Evolutionary conservation across 169 alveolate species (phyloP).

Genomic region (Plasmodium relictum): DNA sequence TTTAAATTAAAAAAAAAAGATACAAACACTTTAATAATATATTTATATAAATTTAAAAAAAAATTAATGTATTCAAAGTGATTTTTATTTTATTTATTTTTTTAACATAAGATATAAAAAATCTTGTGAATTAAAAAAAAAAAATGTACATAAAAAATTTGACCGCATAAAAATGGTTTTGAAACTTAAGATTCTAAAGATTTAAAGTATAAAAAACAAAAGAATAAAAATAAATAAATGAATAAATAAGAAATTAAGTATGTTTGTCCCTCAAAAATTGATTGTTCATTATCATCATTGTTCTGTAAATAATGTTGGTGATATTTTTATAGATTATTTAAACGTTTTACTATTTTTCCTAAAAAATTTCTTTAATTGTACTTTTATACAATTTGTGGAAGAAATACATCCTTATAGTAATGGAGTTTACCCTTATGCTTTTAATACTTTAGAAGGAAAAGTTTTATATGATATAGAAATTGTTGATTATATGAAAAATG

Average conservation of each 20-base stretch:
- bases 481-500: slow-evolving; percentile 77
- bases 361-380: slow-evolving; percentile 62
- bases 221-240: neutral
- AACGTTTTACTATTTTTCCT: slow-evolving; percentile 69
- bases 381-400: slow-evolving; percentile 61
- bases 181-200: no score
- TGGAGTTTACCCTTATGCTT: slow-evolving; percentile 76
- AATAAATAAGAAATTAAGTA: neutral
- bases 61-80: no score
- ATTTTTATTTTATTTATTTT: no score
- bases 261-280: slow-evolving; percentile 73
- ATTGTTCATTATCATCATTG: slow-evolving; percentile 76
- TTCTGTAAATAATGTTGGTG: slow-evolving; percentile 74
- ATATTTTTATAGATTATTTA: slow-evolving; percentile 58
- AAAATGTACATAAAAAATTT: no score
- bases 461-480: slow-evolving; percentile 50
- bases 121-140: no score
- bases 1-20: no score
- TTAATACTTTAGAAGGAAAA: slow-evolving; percentile 73
- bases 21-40: no score
- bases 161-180: no score
- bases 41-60: no score
- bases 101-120: no score
- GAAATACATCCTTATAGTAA: slow-evolving; percentile 73
- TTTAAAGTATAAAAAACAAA: neutral